Conservation (phyloP, 495 filamentous ascomycete genomes). For the Penicillium atrosanguineum region DNA sequence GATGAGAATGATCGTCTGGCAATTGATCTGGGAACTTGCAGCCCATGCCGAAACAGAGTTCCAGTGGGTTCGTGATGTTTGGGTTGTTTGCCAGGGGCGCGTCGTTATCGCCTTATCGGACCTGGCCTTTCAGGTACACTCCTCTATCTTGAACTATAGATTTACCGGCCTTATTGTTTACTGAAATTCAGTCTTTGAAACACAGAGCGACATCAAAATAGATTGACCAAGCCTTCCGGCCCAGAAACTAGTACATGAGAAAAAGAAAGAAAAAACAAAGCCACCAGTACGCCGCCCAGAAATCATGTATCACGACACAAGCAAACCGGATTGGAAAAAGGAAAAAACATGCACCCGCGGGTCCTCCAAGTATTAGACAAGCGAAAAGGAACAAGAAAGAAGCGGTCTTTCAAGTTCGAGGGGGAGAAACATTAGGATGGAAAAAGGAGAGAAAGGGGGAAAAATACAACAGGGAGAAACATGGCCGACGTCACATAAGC, state of each 20-base stretch:
- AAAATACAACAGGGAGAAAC: conserved; percentile 19
- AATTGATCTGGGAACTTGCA: conserved; percentile 3
- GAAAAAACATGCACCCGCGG: conserved; percentile 19
- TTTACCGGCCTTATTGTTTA: no score
- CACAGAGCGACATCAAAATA: background rate
- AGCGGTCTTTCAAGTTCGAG: conserved; percentile 13
- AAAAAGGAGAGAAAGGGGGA: conserved; percentile 4
- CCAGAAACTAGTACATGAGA: conserved; percentile 19
- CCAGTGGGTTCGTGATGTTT: conserved; percentile 19
- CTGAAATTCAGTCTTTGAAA: background rate
- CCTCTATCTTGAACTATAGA: background rate
- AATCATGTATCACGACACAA: conserved; percentile 28
- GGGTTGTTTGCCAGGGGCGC: conserved; percentile 18
- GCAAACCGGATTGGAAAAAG: conserved; percentile 21
- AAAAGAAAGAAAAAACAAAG: conserved; percentile 21
- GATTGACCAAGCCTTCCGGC: conserved; percentile 18
- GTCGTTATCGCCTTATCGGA: conserved; percentile 22
- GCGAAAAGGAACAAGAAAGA: conserved; percentile 17
- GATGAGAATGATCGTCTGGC: background rate
- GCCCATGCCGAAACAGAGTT: background rate
- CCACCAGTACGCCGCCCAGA: conserved; percentile 28
- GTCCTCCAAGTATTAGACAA: conserved; percentile 32
- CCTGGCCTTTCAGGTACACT: background rate
- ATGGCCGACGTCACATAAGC: conserved; percentile 11
- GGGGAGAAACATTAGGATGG: conserved; percentile 10